Evolutionary conservation across 2,329 filamentous ascomycete species (phyloP).

Genomic region (Aspergillaceae sp.): DNA sequence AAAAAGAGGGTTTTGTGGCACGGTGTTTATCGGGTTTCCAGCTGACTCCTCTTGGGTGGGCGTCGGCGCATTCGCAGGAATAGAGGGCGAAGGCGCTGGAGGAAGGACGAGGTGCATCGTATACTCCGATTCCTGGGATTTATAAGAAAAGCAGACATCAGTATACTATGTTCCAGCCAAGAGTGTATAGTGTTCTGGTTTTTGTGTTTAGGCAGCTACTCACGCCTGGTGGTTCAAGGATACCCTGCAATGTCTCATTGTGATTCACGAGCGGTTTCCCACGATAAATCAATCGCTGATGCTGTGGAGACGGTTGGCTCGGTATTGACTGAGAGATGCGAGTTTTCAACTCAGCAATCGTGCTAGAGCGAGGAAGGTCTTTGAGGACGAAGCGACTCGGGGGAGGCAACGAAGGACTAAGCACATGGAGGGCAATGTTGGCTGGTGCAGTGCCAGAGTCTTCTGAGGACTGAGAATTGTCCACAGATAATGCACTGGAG

Average conservation of each 20-base stretch:
- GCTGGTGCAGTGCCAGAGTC: neutral
- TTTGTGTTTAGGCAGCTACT: slow-evolving; percentile 13
- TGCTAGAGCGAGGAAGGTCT: slow-evolving; percentile 32
- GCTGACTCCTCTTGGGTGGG: slow-evolving; percentile 3
- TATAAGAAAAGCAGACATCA: neutral
- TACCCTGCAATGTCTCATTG: slow-evolving; percentile 39
- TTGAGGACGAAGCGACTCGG: slow-evolving; percentile 30
- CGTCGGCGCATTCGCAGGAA: slow-evolving; percentile 3
- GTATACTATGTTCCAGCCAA: neutral
- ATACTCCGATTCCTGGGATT: slow-evolving; percentile 17
- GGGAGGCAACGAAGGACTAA: slow-evolving; percentile 34
- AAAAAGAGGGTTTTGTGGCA: slow-evolving; percentile 7
- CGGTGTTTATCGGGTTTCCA: slow-evolving; percentile 5
- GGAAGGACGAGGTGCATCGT: slow-evolving; percentile 37
- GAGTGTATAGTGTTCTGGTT: too few relatives aligned
- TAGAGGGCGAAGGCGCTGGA: slow-evolving; percentile 19
- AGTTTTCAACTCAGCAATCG: slow-evolving; percentile 45
- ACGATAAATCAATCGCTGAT: slow-evolving; percentile 51
- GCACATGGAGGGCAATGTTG: slow-evolving; percentile 28
- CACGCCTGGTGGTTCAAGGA: slow-evolving; percentile 46
- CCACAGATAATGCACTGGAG: neutral
- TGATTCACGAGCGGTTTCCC: slow-evolving; percentile 47
- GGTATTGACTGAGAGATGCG: slow-evolving; percentile 45
- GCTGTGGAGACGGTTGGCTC: slow-evolving; percentile 34
- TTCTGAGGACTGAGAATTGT: slow-evolving; percentile 2